Evolutionary conservation across 345 rosid species (phyloP).

Genomic region (Hibiscus mutabilis): DNA sequence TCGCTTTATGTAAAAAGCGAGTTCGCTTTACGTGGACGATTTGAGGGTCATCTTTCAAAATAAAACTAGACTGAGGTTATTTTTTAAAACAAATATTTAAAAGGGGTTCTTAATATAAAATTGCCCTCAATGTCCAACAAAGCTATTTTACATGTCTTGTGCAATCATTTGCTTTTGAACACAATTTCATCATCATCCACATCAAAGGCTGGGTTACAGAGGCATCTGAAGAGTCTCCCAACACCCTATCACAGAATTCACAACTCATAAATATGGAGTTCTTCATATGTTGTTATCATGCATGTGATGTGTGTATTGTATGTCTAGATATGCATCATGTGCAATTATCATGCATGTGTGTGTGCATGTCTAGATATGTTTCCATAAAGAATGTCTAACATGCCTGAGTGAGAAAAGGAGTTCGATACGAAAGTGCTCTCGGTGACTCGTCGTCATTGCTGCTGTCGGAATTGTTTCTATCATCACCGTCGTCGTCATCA

Average conservation of each 20-base stretch:
- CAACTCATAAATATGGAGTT: not conserved
- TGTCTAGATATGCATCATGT: not conserved
- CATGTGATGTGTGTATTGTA: not conserved
- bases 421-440: constrained; percentile 59
- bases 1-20: too few relatives aligned
- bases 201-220: constrained; percentile 88
- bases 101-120: too few relatives aligned
- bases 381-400: constrained; percentile 4
- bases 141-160: not conserved
- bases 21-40: too few relatives aligned
- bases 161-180: constrained; percentile 63
- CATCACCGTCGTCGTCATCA: too few relatives aligned
- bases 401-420: constrained; percentile 87
- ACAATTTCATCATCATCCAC: constrained; percentile 92
- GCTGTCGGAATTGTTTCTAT: constrained; percentile 58
- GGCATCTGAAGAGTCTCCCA: constrained; percentile 94
- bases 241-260: constrained; percentile 50
- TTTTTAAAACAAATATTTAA: too few relatives aligned
- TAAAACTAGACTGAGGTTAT: too few relatives aligned
- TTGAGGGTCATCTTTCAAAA: too few relatives aligned
- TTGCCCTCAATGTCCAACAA: not conserved
- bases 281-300: not conserved
- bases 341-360: not conserved
- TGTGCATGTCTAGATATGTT: too few relatives aligned
- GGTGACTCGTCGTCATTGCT: constrained; percentile 66